Evolutionary conservation across 2,329 filamentous ascomycete species (phyloP).

Genomic region (Alternaria novae-zelandiae): DNA sequence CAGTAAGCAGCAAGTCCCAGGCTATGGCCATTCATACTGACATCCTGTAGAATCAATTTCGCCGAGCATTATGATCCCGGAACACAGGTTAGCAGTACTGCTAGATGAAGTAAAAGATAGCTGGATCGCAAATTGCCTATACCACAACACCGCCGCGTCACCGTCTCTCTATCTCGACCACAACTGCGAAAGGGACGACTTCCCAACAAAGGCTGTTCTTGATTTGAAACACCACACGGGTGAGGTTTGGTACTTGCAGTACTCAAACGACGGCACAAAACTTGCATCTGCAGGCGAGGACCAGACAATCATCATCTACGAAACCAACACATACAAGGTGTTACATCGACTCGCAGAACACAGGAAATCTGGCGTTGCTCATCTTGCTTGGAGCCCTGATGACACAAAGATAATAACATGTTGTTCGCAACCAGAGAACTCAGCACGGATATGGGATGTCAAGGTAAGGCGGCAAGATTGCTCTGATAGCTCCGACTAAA

Average conservation of each 20-base stretch:
- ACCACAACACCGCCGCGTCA: conserved; percentile 79
- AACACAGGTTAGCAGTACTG: conserved; percentile 82
- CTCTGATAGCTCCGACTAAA: conserved; percentile 9
- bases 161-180: conserved; percentile 93
- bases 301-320: conserved; percentile 79
- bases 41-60: conserved; percentile 76
- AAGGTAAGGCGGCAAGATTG: conserved; percentile 28
- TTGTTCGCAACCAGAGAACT: conserved; percentile 67
- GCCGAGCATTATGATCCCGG: conserved; percentile 94
- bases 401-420: conserved; percentile 86
- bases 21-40: conserved; percentile 16
- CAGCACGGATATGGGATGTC: conserved; percentile 76
- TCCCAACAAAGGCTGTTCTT: conserved; percentile 74
- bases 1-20: conserved; percentile 60
- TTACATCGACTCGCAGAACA: conserved; percentile 70
- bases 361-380: conserved; percentile 73
- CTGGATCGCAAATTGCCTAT: conserved; percentile 84
- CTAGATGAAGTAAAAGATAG: conserved; percentile 82
- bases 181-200: conserved; percentile 77
- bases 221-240: conserved; percentile 76
- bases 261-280: conserved; percentile 84
- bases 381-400: conserved; percentile 90
- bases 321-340: conserved; percentile 72
- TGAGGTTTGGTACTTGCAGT: conserved; percentile 91
- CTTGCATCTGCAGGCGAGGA: conserved; percentile 84